Percentiles rank a stretch among this genome's conserved stretches.
These are phyloP conservation scores for Coemansia guatemalensis DNA, from an alignment of 192 early-diverging fungal species.

Conservation along the genomic window DNA sequence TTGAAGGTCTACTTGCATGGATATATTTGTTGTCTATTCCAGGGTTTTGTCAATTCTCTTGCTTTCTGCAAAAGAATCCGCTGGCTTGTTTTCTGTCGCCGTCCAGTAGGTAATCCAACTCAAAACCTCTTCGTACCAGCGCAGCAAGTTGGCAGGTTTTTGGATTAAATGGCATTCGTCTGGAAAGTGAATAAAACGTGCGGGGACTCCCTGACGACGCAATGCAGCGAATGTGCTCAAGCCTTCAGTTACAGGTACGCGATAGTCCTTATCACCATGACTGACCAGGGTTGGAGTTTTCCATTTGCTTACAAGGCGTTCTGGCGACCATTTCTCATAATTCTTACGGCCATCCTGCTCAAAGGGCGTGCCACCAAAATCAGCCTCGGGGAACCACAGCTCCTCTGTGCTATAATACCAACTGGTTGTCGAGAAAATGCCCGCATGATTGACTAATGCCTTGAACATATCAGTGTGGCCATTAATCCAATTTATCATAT, in stretches of 20 bases:
- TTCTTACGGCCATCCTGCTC: constrained; percentile 53
- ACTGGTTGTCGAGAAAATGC: constrained; percentile 68
- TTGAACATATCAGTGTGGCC: constrained; percentile 73
- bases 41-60: neutral
- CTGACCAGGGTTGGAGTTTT: constrained; percentile 77
- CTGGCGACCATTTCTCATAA: constrained; percentile 72
- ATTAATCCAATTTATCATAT: constrained; percentile 88
- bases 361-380: constrained; percentile 69
- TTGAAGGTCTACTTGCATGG: no score
- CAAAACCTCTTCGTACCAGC: constrained; percentile 72
- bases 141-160: constrained; percentile 72
- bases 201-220: constrained; percentile 67
- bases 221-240: constrained; percentile 75
- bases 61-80: no score
- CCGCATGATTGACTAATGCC: constrained; percentile 76
- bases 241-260: constrained; percentile 68
- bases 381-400: constrained; percentile 70
- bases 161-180: constrained; percentile 76
- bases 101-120: constrained; percentile 58
- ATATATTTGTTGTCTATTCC: no score
- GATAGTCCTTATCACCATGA: constrained; percentile 69
- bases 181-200: constrained; percentile 71
- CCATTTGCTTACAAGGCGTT: constrained; percentile 69
- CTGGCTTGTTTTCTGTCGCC: no score
- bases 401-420: constrained; percentile 74